Evolutionary conservation across 192 early-diverging fungal genomes (phyloP).

Genomic region (Coemansia erecta): DNA sequence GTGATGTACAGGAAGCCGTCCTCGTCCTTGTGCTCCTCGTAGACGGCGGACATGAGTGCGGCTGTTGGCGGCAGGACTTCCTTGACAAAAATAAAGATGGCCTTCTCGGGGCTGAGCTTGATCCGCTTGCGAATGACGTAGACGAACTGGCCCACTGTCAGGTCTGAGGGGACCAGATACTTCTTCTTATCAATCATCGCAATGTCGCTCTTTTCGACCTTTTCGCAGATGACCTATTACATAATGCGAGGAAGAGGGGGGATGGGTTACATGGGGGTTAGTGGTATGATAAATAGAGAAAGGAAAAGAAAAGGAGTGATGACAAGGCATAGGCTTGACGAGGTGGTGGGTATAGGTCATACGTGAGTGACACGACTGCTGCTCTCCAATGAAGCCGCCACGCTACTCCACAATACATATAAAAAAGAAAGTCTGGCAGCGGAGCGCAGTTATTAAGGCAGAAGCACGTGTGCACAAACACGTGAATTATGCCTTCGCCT

Average conservation of each 20-base stretch:
- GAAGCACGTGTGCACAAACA: background rate
- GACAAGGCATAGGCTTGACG: background rate
- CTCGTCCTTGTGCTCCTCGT: constrained; percentile 96
- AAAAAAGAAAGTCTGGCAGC: background rate
- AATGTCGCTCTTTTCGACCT: constrained; percentile 97
- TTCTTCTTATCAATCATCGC: constrained; percentile 98
- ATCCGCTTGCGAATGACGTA: constrained; percentile 97
- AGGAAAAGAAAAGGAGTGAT: background rate
- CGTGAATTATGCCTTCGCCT: background rate
- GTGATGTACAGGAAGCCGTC: constrained; percentile 98
- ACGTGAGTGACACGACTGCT: no score
- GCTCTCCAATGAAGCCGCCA: no score
- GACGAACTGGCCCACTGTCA: constrained; percentile 97
- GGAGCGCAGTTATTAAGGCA: background rate
- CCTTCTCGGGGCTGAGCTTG: constrained; percentile 95
- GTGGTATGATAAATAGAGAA: background rate
- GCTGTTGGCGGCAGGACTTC: constrained; percentile 92
- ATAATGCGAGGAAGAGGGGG: background rate
- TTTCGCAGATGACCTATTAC: constrained; percentile 79
- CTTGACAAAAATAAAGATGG: constrained; percentile 99
- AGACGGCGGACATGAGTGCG: constrained; percentile 89
- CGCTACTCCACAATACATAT: background rate
- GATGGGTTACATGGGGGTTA: background rate
- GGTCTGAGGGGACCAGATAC: constrained; percentile 93
- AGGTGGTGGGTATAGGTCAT: no score